Conservation (phyloP, 495 filamentous ascomycete species). For the Trichocladium antarcticum region DNA sequence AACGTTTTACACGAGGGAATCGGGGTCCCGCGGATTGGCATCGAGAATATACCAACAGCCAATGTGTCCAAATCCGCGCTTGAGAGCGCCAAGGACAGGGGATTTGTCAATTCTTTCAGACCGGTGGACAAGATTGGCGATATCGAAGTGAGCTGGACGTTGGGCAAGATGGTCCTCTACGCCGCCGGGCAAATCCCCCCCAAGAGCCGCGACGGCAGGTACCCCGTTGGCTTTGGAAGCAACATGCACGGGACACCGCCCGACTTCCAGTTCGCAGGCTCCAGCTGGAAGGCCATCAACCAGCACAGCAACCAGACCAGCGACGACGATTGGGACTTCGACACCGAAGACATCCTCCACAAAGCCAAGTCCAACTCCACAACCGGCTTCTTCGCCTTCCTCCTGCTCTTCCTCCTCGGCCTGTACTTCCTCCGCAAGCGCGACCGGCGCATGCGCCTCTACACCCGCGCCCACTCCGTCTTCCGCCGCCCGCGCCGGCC, state of each 20-base stretch:
- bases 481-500: conserved; percentile 42
- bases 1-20: conserved; percentile 94
- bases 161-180: conserved; percentile 97
- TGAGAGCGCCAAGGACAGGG: conserved; percentile 60
- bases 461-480: conserved; percentile 45
- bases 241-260: conserved; percentile 53
- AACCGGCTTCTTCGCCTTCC: conserved; percentile 61
- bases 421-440: conserved; percentile 48
- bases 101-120: conserved; percentile 81
- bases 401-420: conserved; percentile 54
- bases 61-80: conserved; percentile 70
- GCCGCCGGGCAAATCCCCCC: conserved; percentile 78
- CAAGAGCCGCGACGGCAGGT: conserved; percentile 37
- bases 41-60: conserved; percentile 45
- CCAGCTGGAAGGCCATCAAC: conserved; percentile 36
- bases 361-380: conserved; percentile 59
- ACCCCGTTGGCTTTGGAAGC: conserved; percentile 85
- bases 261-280: conserved; percentile 83
- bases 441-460: conserved; percentile 57
- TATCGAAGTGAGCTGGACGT: conserved; percentile 94
- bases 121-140: conserved; percentile 85
- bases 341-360: conserved; percentile 52
- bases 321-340: conserved; percentile 50
- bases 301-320: conserved; percentile 26
- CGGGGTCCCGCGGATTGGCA: conserved; percentile 77